phyloP scores from a whole-genome alignment of 1,284 basidiomycete species.

The Tilletia indica region DNA sequence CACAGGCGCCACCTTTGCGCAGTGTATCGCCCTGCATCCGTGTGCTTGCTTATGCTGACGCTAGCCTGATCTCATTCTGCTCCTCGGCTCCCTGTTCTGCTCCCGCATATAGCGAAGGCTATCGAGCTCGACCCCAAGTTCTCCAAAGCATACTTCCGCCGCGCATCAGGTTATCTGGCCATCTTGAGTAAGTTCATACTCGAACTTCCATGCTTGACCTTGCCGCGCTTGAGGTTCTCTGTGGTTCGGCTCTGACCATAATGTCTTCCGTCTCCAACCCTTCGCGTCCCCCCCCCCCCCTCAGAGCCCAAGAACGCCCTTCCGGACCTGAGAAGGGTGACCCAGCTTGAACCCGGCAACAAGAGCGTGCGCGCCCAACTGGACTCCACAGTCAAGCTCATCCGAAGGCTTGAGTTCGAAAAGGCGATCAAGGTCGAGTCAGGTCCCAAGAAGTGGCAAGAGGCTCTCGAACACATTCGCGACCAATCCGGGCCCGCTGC shows the following conservation, averaged over 20 bases:
- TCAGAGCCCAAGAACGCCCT: constrained; percentile 47
- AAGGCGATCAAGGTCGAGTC: constrained; percentile 49
- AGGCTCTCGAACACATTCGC: constrained; percentile 42
- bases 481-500: constrained; percentile 38
- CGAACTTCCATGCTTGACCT: constrained; percentile 62
- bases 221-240: too few species aligned
- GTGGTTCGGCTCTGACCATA: not conserved
- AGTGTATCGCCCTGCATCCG: not conserved
- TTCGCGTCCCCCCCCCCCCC: not conserved
- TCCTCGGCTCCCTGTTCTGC: not conserved
- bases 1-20: not conserved
- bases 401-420: constrained; percentile 60
- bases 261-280: not conserved
- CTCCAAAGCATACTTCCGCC: constrained; percentile 86
- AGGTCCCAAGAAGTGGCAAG: constrained; percentile 35
- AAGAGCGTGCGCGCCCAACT: constrained; percentile 76
- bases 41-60: not conserved
- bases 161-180: constrained; percentile 87
- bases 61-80: too few species aligned
- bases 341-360: constrained; percentile 85
- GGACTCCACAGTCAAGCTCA: constrained; percentile 82
- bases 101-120: constrained; percentile 67
- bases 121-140: constrained; percentile 85
- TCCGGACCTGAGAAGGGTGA: constrained; percentile 59
- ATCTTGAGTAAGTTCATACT: constrained; percentile 62